Evolutionary conservation across 1,139 yeast genomes (phyloP), one percentile per base, ranked within the genome.

Genomic region (Taphrina confusa): DNA sequence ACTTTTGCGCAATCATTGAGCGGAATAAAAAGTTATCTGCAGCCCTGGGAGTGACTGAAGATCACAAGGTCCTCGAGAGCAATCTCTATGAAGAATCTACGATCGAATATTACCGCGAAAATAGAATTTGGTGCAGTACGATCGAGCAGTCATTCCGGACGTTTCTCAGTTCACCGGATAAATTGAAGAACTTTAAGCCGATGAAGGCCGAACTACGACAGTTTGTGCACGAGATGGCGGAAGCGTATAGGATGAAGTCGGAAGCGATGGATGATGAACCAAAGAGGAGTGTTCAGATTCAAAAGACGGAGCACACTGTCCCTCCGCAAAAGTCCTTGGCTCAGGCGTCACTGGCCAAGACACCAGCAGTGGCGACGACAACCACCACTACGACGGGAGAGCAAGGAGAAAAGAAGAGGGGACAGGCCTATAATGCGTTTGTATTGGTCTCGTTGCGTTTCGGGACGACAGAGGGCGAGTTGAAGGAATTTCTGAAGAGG

Each of bases 201-300:
- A 88, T 90, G 95, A 76, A 75, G 57, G 70, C 77, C 8, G 80
- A 83, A 6, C 92, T 88, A 69, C 77, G 96, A 52, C 77, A 76
- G 65, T 88, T 88, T 69, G 74, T 90, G 18, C 92, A 84, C 67
- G 82, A 82, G 61, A 69, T 90, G 47, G 85, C 91, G 0, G 80
- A 77, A 33, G 72, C 81, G 0, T 88, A 77, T 69, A 76, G 78
- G 6, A 69, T 89, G 14, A 82, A 81, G 67, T 77, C 86, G 0
- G 90, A 87, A 68, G 81, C 92, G 1, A 91, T 87, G 66, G 96
- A 88, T 70, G 80, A 80, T 1, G 96, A 88, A 65, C 96, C 96
- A 0, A 78, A 82, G 61, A 73, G 96, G 65, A 81, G 85, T 12
- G 91, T 88, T 0, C 84, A 81, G 63, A 76, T 89, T 12, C 81